A percentile compares a stretch with the other conserved stretches of the same genome.
phyloP scores from a whole-genome alignment of 2,329 filamentous ascomycete species.

The Diplodia seriata region DNA sequence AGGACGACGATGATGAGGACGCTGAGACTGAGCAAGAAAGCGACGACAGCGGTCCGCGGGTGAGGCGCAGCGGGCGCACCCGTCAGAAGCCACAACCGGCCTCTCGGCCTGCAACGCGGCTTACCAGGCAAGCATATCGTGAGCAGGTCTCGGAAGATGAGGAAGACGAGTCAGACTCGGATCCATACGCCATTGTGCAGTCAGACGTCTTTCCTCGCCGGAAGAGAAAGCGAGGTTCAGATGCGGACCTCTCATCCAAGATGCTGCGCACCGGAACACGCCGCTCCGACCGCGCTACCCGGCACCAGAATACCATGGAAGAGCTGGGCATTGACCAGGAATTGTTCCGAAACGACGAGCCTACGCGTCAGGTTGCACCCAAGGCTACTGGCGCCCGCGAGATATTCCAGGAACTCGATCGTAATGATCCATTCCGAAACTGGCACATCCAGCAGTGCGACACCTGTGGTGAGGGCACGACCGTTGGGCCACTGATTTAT shows the following conservation, averaged over 20 bases:
- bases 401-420: slow-evolving; percentile 68
- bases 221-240: slow-evolving; percentile 47
- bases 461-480: slow-evolving; percentile 67
- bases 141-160: slow-evolving; percentile 9
- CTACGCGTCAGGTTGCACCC: slow-evolving; percentile 50
- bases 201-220: slow-evolving; percentile 50
- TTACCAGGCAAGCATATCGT: slow-evolving; percentile 11
- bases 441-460: slow-evolving; percentile 76
- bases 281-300: slow-evolving; percentile 55
- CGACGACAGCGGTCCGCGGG: slow-evolving; percentile 26
- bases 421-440: slow-evolving; percentile 70
- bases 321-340: slow-evolving; percentile 71
- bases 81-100: not conserved
- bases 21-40: slow-evolving; percentile 34
- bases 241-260: slow-evolving; percentile 35
- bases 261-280: slow-evolving; percentile 42
- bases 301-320: slow-evolving; percentile 56
- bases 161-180: slow-evolving; percentile 11
- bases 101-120: not conserved
- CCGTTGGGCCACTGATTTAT: slow-evolving; percentile 75
- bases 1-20: slow-evolving; percentile 44
- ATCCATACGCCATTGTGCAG: slow-evolving; percentile 43
- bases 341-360: slow-evolving; percentile 55
- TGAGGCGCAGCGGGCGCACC: slow-evolving; percentile 2
- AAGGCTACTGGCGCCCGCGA: slow-evolving; percentile 70